A percentile compares a stretch with the other conserved stretches of the same genome.
Evolutionary conservation across 148 eudicot species (phyloP).

Genomic region (Fallopia convolvulus): DNA sequence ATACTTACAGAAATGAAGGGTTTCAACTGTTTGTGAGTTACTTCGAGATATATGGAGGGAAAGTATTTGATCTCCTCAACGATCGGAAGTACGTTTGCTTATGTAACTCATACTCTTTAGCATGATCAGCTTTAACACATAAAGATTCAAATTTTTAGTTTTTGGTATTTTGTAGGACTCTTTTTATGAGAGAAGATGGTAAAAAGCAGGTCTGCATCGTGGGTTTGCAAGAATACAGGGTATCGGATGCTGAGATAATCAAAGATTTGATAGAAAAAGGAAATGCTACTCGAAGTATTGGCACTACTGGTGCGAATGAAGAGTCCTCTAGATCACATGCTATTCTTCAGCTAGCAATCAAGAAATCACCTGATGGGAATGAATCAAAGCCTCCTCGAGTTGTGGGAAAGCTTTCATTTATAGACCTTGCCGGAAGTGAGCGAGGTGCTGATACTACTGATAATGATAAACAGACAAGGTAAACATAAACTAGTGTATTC

Average conservation of each 20-base stretch:
- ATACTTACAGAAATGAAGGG: constrained; percentile 54
- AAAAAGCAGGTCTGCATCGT: constrained; percentile 82
- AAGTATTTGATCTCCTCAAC: constrained; percentile 68
- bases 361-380: constrained; percentile 46
- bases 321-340: constrained; percentile 89
- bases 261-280: constrained; percentile 65
- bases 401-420: constrained; percentile 73
- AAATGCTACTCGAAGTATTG: constrained; percentile 72
- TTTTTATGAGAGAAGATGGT: constrained; percentile 79
- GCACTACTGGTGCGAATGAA: constrained; percentile 81
- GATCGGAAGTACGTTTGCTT: constrained; percentile 50
- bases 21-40: constrained; percentile 70
- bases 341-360: constrained; percentile 68
- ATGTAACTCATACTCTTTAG: not conserved
- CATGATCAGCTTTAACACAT: not conserved
- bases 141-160: not conserved
- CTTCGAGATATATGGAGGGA: constrained; percentile 84
- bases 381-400: constrained; percentile 52
- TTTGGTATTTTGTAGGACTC: constrained; percentile 28
- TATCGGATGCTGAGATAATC: constrained; percentile 42
- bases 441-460: constrained; percentile 91
- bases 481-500: not conserved
- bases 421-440: constrained; percentile 90
- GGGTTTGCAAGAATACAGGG: constrained; percentile 65
- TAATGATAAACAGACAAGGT: constrained; percentile 82